Evolutionary conservation across 495 filamentous ascomycete genomes (phyloP).

Genomic region (Beverwykella pulmonaria): DNA sequence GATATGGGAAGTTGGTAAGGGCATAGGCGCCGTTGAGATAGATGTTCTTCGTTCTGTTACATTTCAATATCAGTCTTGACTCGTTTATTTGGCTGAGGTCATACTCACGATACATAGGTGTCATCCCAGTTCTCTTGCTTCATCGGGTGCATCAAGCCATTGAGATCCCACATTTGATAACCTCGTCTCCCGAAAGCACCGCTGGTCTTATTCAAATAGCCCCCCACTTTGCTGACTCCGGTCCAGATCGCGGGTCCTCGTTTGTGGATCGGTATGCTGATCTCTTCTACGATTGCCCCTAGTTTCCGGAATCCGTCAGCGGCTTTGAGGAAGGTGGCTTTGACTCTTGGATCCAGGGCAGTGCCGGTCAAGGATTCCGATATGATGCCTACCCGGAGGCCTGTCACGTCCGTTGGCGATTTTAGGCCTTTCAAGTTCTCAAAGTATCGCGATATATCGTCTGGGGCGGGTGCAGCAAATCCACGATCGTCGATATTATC

Average conservation of each 20-base stretch:
- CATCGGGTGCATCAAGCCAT: slow-evolving; percentile 48
- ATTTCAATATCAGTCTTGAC: not conserved
- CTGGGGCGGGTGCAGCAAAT: slow-evolving; percentile 41
- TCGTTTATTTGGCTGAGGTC: not conserved
- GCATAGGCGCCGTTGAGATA: slow-evolving; percentile 45
- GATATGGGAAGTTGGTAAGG: slow-evolving; percentile 33
- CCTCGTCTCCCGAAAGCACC: slow-evolving; percentile 49
- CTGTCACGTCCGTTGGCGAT: slow-evolving; percentile 48
- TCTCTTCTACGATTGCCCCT: slow-evolving; percentile 55
- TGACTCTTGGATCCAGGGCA: slow-evolving; percentile 51
- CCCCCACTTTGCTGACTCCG: slow-evolving; percentile 50
- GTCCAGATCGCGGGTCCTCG: slow-evolving; percentile 57
- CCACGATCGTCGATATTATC: slow-evolving; percentile 62
- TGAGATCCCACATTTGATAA: slow-evolving; percentile 50
- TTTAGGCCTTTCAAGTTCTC: slow-evolving; percentile 38
- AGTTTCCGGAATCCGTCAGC: slow-evolving; percentile 53
- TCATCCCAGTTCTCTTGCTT: slow-evolving; percentile 48
- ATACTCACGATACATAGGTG: slow-evolving; percentile 38
- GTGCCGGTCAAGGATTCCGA: slow-evolving; percentile 54
- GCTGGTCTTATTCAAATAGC: slow-evolving; percentile 49
- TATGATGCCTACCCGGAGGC: slow-evolving; percentile 57
- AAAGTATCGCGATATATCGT: slow-evolving; percentile 44
- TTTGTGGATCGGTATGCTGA: slow-evolving; percentile 57
- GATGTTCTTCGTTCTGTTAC: slow-evolving; percentile 30
- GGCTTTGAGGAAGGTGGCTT: slow-evolving; percentile 49